Evolutionary conservation across 192 early-diverging fungal genomes (phyloP), one percentile per base, ranked within the genome.

Genomic region (Coemansia sp.): DNA sequence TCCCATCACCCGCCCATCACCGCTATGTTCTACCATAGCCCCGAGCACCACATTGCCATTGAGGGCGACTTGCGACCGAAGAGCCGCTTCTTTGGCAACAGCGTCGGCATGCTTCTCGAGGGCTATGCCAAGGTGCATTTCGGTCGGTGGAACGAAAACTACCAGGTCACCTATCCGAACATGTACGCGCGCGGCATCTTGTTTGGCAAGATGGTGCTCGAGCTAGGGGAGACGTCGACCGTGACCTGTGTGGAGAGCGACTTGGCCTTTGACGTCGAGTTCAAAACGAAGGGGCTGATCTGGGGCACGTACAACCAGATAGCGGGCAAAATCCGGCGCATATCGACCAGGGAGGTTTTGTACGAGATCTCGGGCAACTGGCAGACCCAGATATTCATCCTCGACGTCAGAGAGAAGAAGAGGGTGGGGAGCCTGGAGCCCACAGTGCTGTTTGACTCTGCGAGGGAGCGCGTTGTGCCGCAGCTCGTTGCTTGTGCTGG

Each of bases 1-100:
- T 91, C 92, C 36, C 96, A 98, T 79, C 93, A 96, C 69, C 96
- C 96, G 50, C 94, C 96, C 2, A 88, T 95, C 48, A 93, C 92
- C 0, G 88, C 91, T 26, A 92, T 87, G 70, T 92, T 88, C 73
- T 94, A 92, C 73, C 84, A 88, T 39, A 89, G 88, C 62, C 94
- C 95, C 6, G 88, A 92, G 33, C 88, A 94, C 65, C 85, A 89
- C 59, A 77, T 96, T 35, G 80, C 80, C 18, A 90, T 97, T 35
- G 61, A 81, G 45, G 95, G 95, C 13, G 92, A 95, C 36, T 62
- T 96, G 59, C 77, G 86, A 38, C 95, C 95, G 53, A 92, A 91
- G 66, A 92, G 93, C 16, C 90, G 88, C 37, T 96, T 96, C 71
- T 76, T 91, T 56, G 94, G 92, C 33, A 97, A 96, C 81, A 92